phyloP scores from a whole-genome alignment of 345 rosid species.

The Orychophragmus violaceus region DNA sequence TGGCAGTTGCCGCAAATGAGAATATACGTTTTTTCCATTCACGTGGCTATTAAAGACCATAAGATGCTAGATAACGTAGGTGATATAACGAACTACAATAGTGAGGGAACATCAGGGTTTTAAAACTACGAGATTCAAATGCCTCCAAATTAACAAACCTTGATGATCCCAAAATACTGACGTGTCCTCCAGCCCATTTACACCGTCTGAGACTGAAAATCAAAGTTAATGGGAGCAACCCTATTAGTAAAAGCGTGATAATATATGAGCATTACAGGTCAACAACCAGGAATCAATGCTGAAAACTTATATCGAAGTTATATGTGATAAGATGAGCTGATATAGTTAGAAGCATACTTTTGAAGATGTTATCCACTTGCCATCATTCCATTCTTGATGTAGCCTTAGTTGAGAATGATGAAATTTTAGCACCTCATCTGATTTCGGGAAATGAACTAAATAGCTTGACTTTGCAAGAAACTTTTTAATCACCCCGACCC shows the following conservation, averaged over 20 bases:
- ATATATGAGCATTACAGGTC: neutral
- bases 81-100: neutral
- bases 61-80: neutral
- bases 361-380: constrained; percentile 52
- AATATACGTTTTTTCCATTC: neutral
- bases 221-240: neutral
- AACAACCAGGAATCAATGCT: neutral
- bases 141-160: neutral
- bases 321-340: neutral
- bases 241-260: constrained; percentile 14
- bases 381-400: constrained; percentile 72
- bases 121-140: neutral
- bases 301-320: neutral
- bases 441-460: constrained; percentile 42
- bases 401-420: constrained; percentile 53
- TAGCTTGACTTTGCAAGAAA: constrained; percentile 44
- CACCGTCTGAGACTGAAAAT: constrained; percentile 14
- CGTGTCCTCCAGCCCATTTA: neutral
- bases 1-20: neutral
- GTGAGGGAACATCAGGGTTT: neutral
- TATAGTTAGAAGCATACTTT: constrained; percentile 29
- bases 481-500: constrained; percentile 63
- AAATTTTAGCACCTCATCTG: constrained; percentile 47
- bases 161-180: constrained; percentile 4
- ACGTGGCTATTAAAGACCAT: neutral